Evolutionary conservation across 176 grass and related monocot genomes (phyloP).

Genomic region (Bolboschoenus planiculmis): DNA sequence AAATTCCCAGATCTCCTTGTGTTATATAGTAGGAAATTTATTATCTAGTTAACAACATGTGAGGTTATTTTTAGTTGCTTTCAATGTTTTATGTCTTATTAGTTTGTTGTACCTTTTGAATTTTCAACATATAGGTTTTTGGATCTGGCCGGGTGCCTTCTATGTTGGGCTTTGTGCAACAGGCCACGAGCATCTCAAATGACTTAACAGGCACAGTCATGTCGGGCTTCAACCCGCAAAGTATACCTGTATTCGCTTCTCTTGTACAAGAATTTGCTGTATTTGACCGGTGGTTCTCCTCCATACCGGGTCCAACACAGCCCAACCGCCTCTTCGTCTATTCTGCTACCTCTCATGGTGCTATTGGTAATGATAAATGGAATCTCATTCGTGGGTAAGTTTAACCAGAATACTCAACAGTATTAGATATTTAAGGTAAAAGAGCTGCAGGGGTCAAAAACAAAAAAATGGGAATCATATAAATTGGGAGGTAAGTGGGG

Average conservation of each 20-base stretch:
- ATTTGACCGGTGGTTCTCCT: conserved; percentile 98
- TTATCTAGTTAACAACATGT: neutral
- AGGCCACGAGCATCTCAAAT: conserved; percentile 51
- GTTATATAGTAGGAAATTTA: neutral
- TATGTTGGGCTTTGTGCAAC: conserved; percentile 87
- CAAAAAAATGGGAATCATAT: neutral
- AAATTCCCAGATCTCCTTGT: neutral
- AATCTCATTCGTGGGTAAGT: conserved; percentile 48
- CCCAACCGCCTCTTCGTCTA: conserved; percentile 93
- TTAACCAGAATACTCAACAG: neutral
- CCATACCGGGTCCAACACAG: conserved; percentile 72
- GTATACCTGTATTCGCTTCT: conserved; percentile 52
- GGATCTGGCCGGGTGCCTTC: conserved; percentile 28
- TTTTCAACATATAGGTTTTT: conserved; percentile 8
- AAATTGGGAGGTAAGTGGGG: neutral
- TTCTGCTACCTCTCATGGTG: conserved; percentile 85
- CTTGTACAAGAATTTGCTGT: conserved; percentile 68
- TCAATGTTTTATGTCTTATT: neutral
- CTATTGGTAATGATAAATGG: conserved; percentile 59
- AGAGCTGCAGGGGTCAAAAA: neutral
- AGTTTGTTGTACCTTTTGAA: neutral
- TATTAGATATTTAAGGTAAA: neutral
- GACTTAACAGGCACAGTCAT: conserved; percentile 53
- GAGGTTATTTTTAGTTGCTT: neutral
- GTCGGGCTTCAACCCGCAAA: conserved; percentile 69